A percentile compares a stretch with the other conserved stretches of the same genome.
phyloP scores from a whole-genome alignment of 257 asterid species.

The Nicotiana knightiana region DNA sequence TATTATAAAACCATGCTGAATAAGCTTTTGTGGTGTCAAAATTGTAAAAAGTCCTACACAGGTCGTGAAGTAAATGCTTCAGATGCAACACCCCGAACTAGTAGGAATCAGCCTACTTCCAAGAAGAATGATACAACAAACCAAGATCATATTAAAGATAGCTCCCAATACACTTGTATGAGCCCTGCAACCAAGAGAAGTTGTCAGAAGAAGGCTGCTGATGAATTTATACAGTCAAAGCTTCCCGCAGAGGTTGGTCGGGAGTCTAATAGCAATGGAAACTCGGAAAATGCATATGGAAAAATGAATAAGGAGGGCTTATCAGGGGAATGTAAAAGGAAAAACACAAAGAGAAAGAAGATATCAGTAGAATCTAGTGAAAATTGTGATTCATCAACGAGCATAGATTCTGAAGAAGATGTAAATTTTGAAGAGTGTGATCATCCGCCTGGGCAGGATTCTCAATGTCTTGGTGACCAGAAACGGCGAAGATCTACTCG shows the following conservation, averaged over 20 bases:
- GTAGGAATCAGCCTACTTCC: slow-evolving; percentile 10
- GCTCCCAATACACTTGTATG: not conserved
- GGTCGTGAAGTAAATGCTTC: slow-evolving; percentile 24
- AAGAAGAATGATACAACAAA: slow-evolving; percentile 7
- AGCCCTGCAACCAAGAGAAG: not conserved
- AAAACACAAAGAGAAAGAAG: slow-evolving; percentile 14
- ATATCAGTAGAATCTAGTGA: slow-evolving; percentile 20
- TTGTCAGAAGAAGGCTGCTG: not conserved
- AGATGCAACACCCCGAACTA: not conserved
- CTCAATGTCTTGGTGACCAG: slow-evolving; percentile 5
- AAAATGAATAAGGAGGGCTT: not conserved
- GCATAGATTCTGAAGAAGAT: slow-evolving; percentile 19
- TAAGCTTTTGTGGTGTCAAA: slow-evolving; percentile 20
- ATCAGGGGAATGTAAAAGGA: not conserved
- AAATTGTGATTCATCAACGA: slow-evolving; percentile 15
- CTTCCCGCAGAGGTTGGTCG: slow-evolving; percentile 3
- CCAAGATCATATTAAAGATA: slow-evolving; percentile 1
- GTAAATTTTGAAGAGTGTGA: not conserved
- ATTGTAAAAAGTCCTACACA: slow-evolving; percentile 16
- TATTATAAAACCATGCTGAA: slow-evolving; percentile 18
- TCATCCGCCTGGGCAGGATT: slow-evolving; percentile 15
- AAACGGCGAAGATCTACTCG: slow-evolving; percentile 26
- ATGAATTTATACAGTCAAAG: not conserved
- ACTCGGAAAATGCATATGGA: not conserved
- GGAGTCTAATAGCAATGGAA: not conserved